These are phyloP conservation scores for Adansonia grandidieri DNA, from an alignment of 441 rosid species.

Conservation along the genomic window DNA sequence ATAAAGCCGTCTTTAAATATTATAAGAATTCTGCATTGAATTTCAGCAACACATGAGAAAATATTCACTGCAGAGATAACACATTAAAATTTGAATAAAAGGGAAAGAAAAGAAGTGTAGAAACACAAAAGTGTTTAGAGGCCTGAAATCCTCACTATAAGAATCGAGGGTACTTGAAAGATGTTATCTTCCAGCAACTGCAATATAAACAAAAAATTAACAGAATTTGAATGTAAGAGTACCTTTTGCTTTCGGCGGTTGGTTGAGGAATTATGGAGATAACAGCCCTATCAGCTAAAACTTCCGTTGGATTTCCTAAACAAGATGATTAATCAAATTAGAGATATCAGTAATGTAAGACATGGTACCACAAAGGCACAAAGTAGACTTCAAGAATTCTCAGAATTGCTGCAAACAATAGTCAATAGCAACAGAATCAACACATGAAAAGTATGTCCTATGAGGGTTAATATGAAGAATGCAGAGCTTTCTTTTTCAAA, in stretches of 20 bases:
- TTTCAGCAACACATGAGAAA: background rate
- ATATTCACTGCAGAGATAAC: background rate
- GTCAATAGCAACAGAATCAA: slow-evolving; percentile 21
- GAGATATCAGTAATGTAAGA: slow-evolving; percentile 19
- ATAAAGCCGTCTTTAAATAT: slow-evolving; percentile 74
- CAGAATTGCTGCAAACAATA: background rate
- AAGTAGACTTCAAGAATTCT: slow-evolving; percentile 15
- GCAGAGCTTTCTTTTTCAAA: slow-evolving; percentile 6
- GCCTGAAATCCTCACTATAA: background rate
- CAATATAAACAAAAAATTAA: background rate
- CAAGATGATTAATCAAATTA: slow-evolving; percentile 23
- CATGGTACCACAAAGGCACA: background rate
- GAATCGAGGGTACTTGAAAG: background rate
- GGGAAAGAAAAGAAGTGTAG: slow-evolving; percentile 7
- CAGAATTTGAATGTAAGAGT: slow-evolving; percentile 22
- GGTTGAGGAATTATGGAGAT: slow-evolving; percentile 70
- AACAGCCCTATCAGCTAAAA: slow-evolving; percentile 57
- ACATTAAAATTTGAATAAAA: background rate
- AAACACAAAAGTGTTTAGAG: background rate
- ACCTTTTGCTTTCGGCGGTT: slow-evolving; percentile 87
- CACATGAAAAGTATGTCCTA: background rate
- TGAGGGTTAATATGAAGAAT: background rate
- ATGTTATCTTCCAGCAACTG: slow-evolving; percentile 9
- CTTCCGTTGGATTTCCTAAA: slow-evolving; percentile 62
- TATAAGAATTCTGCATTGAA: slow-evolving; percentile 67